Evolutionary conservation across 495 filamentous ascomycete species (phyloP).

Genomic region (Sabuloglossum arenarium): DNA sequence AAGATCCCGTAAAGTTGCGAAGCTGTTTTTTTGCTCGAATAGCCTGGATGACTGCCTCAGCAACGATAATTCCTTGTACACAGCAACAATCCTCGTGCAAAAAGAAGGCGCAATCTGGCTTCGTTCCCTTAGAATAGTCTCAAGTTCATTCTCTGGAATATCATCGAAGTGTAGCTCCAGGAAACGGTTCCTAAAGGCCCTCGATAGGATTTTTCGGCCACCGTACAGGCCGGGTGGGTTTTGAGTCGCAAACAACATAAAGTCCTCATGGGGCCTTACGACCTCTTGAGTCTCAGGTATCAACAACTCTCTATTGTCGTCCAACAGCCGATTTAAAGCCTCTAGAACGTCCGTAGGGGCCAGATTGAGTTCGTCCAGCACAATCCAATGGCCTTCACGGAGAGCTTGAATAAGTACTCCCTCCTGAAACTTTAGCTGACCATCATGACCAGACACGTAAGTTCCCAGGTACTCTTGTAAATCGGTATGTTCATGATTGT

Average conservation of each 20-base stretch:
- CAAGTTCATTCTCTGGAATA: conserved; percentile 89
- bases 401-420: conserved; percentile 86
- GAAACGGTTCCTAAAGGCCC: conserved; percentile 92
- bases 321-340: conserved; percentile 79
- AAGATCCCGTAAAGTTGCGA: conserved; percentile 88
- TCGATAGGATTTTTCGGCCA: conserved; percentile 75
- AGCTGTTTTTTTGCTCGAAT: conserved; percentile 95
- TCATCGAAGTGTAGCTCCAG: conserved; percentile 96
- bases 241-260: conserved; percentile 98
- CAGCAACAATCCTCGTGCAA: conserved; percentile 73
- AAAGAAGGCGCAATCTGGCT: conserved; percentile 81
- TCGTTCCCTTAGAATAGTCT: conserved; percentile 72
- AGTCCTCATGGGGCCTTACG: conserved; percentile 75
- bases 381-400: conserved; percentile 88
- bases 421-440: conserved; percentile 75
- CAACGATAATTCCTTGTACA: conserved; percentile 77
- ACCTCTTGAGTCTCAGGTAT: conserved; percentile 94
- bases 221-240: conserved; percentile 94
- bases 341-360: conserved; percentile 94
- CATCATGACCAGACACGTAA: conserved; percentile 70
- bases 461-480: conserved; percentile 94
- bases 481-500: conserved; percentile 98
- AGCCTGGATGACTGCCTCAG: conserved; percentile 73
- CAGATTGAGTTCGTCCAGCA: conserved; percentile 90
- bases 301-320: conserved; percentile 93